These are phyloP conservation scores for Corchorus olitorius DNA, from an alignment of 345 rosid genomes.

Conservation along the genomic window DNA sequence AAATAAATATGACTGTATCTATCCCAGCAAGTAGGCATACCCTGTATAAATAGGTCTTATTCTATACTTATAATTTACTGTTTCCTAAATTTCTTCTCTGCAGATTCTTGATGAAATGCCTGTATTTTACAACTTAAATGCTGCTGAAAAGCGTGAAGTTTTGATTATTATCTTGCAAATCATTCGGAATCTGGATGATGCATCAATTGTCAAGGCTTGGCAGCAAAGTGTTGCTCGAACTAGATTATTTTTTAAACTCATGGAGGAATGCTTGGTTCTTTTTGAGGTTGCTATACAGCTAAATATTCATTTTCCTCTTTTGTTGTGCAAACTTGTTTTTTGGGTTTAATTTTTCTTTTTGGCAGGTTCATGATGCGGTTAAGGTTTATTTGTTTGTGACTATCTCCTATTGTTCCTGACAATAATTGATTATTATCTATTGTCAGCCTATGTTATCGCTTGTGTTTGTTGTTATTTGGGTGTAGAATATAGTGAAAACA, in stretches of 20 bases:
- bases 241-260: slow-evolving; percentile 90
- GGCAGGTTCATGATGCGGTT: slow-evolving; percentile 14
- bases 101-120: slow-evolving; percentile 99
- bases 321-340: background rate
- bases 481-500: background rate
- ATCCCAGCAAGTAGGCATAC: background rate
- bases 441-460: background rate
- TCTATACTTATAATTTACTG: background rate
- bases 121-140: slow-evolving; percentile 91
- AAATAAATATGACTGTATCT: background rate
- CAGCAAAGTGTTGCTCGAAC: slow-evolving; percentile 99
- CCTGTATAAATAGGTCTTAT: background rate
- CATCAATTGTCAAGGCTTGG: slow-evolving; percentile 93
- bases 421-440: background rate
- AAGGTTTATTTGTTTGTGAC: slow-evolving; percentile 15
- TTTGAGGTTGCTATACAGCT: slow-evolving; percentile 70
- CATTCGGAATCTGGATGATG: slow-evolving; percentile 92
- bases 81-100: slow-evolving; percentile 27
- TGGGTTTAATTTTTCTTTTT: slow-evolving; percentile 7
- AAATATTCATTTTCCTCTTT: slow-evolving; percentile 22
- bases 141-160: slow-evolving; percentile 96
- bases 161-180: slow-evolving; percentile 87
- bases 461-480: background rate
- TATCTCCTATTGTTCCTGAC: background rate
- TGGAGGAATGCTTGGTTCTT: slow-evolving; percentile 94